Evolutionary conservation across 2,329 filamentous ascomycete species (phyloP), one percentile per base, ranked within the genome.

Genomic region (Chalaropsis thielavioides): DNA sequence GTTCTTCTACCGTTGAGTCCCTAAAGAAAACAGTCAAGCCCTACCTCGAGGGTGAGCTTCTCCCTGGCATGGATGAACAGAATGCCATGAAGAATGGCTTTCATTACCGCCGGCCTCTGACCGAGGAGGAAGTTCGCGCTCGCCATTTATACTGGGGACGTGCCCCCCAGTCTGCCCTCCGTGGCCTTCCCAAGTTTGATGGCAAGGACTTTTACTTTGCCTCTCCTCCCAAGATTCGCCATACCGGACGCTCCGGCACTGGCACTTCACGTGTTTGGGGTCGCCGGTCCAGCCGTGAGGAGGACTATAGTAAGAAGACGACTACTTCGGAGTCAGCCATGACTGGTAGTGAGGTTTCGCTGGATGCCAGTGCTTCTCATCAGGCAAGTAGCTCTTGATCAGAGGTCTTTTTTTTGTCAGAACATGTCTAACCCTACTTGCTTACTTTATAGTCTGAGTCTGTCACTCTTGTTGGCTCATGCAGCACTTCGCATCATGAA

Each of bases 201-300:
- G 83, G 84, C 27, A 84, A 83, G 71, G 78, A 85, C 70, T 86
- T 86, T 69, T 86, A 85, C 68, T 81, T 80, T 38, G 74, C 81
- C 2, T 84, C 83, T 0, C 81, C 81, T 0, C 71, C 73, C 68
- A 81, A 80, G 70, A 69, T 73, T 41, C 68, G 67, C 38, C 68
- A 58, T 60, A 64, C 43, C 19, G 58, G 58, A 59, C 62, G 46
- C 44, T 64, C 60, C 41, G 64, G 54, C 10, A 31, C 49, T 44
- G 38, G 24, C 10, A 38, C 31, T 6, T 61, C 62, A 38, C 66
- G 68, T 38, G 31, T 35, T 27, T 60, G 62, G 63, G 64, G 58
- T 40, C 41, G 62, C 56, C 62, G 62, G 17, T 43, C 63, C 35
- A 44, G 60, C 58, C 49, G 65, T n/a, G 58, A 56, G 24, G 60